Evolutionary conservation across 495 filamentous ascomycete genomes (phyloP).

Genomic region (Xylaria castorea): DNA sequence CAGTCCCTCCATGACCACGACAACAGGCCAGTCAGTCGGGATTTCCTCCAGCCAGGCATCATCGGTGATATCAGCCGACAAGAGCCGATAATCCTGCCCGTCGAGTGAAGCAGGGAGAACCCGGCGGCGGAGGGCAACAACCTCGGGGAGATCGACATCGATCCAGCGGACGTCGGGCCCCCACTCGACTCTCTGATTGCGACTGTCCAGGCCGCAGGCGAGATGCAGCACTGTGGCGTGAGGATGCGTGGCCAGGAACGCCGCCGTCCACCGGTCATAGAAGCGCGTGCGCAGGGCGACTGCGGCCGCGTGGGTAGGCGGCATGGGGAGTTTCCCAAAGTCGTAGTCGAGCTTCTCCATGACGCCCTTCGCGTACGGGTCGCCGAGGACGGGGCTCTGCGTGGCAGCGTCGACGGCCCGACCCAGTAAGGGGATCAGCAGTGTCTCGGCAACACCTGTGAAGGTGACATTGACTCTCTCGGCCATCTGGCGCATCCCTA

Average conservation of each 20-base stretch:
- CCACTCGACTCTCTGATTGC: slow-evolving; percentile 27
- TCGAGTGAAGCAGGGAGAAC: slow-evolving; percentile 17
- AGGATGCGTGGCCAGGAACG: slow-evolving; percentile 16
- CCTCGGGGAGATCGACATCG: slow-evolving; percentile 28
- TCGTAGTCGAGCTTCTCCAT: slow-evolving; percentile 29
- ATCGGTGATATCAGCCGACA: slow-evolving; percentile 16
- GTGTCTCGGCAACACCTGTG: slow-evolving; percentile 26
- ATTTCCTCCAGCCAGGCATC: slow-evolving; percentile 22
- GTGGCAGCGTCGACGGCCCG: slow-evolving; percentile 16
- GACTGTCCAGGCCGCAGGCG: slow-evolving; percentile 28
- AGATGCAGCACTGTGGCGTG: slow-evolving; percentile 27
- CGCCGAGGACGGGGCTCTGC: slow-evolving; percentile 23
- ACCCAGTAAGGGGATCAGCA: slow-evolving; percentile 23
- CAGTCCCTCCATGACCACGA: slow-evolving; percentile 30
- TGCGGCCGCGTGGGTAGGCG: slow-evolving; percentile 6
- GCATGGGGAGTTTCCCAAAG: slow-evolving; percentile 23
- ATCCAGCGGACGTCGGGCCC: slow-evolving; percentile 21
- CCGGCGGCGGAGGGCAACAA: slow-evolving; percentile 25
- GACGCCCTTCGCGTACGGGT: slow-evolving; percentile 21
- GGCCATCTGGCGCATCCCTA: slow-evolving; percentile 2
- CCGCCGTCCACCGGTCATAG: slow-evolving; percentile 25
- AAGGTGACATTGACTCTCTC: slow-evolving; percentile 19
- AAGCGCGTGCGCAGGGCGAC: slow-evolving; percentile 23
- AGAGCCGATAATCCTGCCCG: slow-evolving; percentile 26
- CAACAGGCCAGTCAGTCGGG: slow-evolving; percentile 8